Evolutionary conservation across 192 early-diverging fungal species (phyloP).

Genomic region (Paraglomus brasilianum): DNA sequence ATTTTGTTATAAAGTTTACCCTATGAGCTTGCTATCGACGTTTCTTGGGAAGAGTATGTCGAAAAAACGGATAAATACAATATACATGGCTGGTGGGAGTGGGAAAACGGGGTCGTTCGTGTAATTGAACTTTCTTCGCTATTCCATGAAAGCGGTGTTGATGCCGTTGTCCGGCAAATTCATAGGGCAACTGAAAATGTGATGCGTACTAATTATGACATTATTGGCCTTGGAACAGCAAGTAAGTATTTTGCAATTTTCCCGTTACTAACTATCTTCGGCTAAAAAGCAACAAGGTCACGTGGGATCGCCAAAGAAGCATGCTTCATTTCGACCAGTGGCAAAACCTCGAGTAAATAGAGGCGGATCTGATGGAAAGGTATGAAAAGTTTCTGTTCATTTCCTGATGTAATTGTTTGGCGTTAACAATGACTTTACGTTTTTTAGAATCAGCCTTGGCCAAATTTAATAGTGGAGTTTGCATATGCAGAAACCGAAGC

Average conservation of each 20-base stretch:
- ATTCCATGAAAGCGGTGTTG: slow-evolving; percentile 2
- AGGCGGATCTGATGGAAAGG: slow-evolving; percentile 14
- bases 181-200: neutral
- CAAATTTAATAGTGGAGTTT: neutral
- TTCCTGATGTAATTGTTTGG: slow-evolving; percentile 15
- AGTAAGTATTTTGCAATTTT: slow-evolving; percentile 17
- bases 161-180: neutral
- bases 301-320: neutral
- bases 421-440: neutral
- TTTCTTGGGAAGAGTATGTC: slow-evolving; percentile 11
- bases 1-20: slow-evolving; percentile 18
- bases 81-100: slow-evolving; percentile 15
- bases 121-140: slow-evolving; percentile 14
- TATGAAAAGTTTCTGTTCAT: slow-evolving; percentile 12
- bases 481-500: neutral
- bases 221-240: neutral
- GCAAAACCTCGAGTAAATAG: slow-evolving; percentile 1
- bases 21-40: slow-evolving; percentile 1
- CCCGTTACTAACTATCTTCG: slow-evolving; percentile 13
- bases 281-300: slow-evolving; percentile 12
- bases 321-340: neutral
- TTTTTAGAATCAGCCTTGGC: slow-evolving; percentile 11
- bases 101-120: slow-evolving; percentile 14
- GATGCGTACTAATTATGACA: neutral
- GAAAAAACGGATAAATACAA: slow-evolving; percentile 24